Evolutionary conservation across 495 filamentous ascomycete genomes (phyloP), one percentile per base, ranked within the genome.

Genomic region (Polyplosphaeria fusca): DNA sequence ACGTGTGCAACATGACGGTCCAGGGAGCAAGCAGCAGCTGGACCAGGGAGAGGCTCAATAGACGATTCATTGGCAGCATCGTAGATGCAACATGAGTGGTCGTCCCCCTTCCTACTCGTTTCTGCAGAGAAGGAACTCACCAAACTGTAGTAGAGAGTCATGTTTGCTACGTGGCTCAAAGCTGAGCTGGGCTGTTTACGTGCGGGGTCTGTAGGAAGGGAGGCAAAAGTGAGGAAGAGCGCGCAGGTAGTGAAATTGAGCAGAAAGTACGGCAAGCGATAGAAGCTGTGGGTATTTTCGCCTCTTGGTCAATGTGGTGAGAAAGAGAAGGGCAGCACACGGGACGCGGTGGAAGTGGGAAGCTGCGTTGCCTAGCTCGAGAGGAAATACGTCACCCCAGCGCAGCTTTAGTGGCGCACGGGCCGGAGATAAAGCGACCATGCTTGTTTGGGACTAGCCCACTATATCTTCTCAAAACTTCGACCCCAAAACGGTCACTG

Each of bases 141-240:
- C 52, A 98, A 82, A 66, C 82, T 91, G 81, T 95, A 98, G 79
- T 98, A 98, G 71, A 98, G 91, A 74, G 94, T 98, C 93, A 98
- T 98, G 56, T 72, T 86, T 81, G 63, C 68, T 63, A 27, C 38
- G 47, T 63, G 28, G 47, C 39, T 55, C 25, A 24, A 54, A 40
- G 49, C 37, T 35, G 18, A 42, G 37, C n/a, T n/a, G n/a, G n/a
- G n/a, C 45, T 55, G 37, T 48, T 41, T 42, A 50, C 26, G 43
- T 22, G 51, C 22, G 26, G 50, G 44, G 35, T 49, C 24, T 14
- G 30, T 35, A 35, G 30, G 30, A 35, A 7, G 30, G 14, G 7
- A 35, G 30, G 30, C 7, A 35, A 14, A 14, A 35, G 30, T 7
- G 30, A n/a, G n/a, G n/a, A n/a, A n/a, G 26, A 27, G 11, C 20